Percentiles rank a stretch among this genome's conserved stretches.
These are phyloP conservation scores for Ascochyta viciae-villosae DNA, from an alignment of 2,329 filamentous ascomycete species.

Conservation along the genomic window DNA sequence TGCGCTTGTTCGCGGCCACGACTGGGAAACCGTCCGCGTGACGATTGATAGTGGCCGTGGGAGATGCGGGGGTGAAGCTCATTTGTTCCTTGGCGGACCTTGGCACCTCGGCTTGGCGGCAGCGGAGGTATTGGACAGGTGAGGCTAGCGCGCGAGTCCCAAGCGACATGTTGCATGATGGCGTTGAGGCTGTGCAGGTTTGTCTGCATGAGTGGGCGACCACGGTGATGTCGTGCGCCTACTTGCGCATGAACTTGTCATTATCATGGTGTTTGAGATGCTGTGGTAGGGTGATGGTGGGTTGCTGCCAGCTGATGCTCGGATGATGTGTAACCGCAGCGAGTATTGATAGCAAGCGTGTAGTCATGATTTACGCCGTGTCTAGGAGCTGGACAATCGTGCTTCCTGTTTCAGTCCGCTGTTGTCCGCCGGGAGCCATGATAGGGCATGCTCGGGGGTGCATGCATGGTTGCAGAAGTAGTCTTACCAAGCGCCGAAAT, in stretches of 20 bases:
- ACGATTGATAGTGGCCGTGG: neutral
- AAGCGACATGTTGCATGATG: slow-evolving; percentile 29
- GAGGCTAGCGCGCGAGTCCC: slow-evolving; percentile 16
- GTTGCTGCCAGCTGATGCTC: slow-evolving; percentile 15
- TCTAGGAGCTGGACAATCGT: neutral
- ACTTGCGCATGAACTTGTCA: slow-evolving; percentile 9
- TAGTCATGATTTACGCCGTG: neutral
- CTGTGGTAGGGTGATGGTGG: slow-evolving; percentile 8
- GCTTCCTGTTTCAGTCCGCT: slow-evolving; percentile 15
- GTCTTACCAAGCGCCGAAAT: slow-evolving; percentile 22
- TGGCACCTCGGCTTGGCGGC: slow-evolving; percentile 9
- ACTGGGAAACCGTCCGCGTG: neutral
- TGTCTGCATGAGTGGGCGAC: slow-evolving; percentile 19
- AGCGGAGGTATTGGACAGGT: slow-evolving; percentile 29
- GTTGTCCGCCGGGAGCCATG: slow-evolving; percentile 13
- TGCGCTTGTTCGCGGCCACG: slow-evolving; percentile 10
- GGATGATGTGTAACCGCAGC: slow-evolving; percentile 6
- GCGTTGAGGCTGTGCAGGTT: slow-evolving; percentile 44
- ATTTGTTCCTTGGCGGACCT: neutral
- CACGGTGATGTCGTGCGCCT: slow-evolving; percentile 15
- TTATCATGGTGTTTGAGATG: slow-evolving; percentile 5
- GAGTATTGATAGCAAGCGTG: neutral
- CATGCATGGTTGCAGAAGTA: slow-evolving; percentile 27
- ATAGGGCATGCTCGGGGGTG: slow-evolving; percentile 22
- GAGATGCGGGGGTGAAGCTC: slow-evolving; percentile 7